Evolutionary conservation across 148 eudicot genomes (phyloP).

Genomic region (Cornus suecica): DNA sequence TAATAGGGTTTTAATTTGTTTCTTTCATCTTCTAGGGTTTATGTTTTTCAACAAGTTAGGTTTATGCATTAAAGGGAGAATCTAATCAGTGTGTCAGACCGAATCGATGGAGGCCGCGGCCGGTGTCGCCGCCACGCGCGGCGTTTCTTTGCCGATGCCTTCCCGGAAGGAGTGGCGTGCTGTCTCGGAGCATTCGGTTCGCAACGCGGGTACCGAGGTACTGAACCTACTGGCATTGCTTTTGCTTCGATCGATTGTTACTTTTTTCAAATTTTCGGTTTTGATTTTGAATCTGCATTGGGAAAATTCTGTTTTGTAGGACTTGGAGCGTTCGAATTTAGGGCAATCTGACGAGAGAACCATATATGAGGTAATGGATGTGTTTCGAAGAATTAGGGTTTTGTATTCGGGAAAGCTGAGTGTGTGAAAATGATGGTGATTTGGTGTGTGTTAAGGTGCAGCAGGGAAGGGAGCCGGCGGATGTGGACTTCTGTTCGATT

Average conservation of each 20-base stretch:
- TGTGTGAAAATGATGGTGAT: slow-evolving; percentile 16
- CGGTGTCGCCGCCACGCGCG: slow-evolving; percentile 44
- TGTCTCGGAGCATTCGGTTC: slow-evolving; percentile 61
- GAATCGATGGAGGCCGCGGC: slow-evolving; percentile 61
- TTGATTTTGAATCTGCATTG: slow-evolving; percentile 8
- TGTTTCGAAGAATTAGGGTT: slow-evolving; percentile 17
- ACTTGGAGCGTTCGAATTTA: slow-evolving; percentile 56
- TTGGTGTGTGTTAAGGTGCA: slow-evolving; percentile 54
- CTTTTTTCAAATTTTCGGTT: slow-evolving; percentile 7
- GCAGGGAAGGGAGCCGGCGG: slow-evolving; percentile 63
- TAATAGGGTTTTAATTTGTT: background rate
- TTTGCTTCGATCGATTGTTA: slow-evolving; percentile 9
- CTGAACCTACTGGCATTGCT: slow-evolving; percentile 9
- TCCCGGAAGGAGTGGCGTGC: slow-evolving; percentile 82
- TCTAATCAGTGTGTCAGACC: background rate
- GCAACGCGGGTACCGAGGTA: slow-evolving; percentile 57
- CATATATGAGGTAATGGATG: slow-evolving; percentile 67
- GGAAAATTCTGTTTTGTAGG: slow-evolving; percentile 29
- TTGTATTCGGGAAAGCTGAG: background rate
- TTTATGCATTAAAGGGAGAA: slow-evolving; percentile 10
- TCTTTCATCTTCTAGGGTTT: slow-evolving; percentile 17
- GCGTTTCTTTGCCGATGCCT: slow-evolving; percentile 43
- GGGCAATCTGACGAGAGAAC: slow-evolving; percentile 80
- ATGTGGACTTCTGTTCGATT: slow-evolving; percentile 62
- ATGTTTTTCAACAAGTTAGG: slow-evolving; percentile 16